Base-by-base conservation (phyloP, 2,329 filamentous ascomycete genomes). In the Fusarium mundagurra region DNA sequence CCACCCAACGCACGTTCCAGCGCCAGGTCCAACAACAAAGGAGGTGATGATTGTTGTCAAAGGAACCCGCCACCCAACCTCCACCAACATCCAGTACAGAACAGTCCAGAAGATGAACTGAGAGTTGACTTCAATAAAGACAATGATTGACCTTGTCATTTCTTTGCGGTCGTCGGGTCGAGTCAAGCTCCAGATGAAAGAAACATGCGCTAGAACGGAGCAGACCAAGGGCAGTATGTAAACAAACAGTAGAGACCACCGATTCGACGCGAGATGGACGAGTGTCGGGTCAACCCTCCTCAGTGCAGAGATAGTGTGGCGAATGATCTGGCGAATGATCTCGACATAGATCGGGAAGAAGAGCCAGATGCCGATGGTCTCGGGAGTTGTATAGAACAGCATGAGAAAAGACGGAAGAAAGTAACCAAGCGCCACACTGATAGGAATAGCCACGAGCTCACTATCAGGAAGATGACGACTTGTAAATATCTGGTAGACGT, bases 401-500 rank as follows among this genome's bases (percentile, higher is more conserved):
- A 88, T 86, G 39, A 85, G 67, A 8, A 84, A 44, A 2, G 86
- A 85, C 0, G 87, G 87, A 5, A 86, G 69, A 48, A 86, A 81
- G 72, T 83, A 89, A 39, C 87, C 87, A 16, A 87, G 53, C 0
- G 84, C 82, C 0, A 89, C 84, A 31, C 85, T 85, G 33, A 85
- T 73, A 13, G 88, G 87, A 27, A 89, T 88, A 33, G 90, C 90
- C 64, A 90, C 84, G 67, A 88, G 87, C 79, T 92, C 91, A 6
- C 88, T 82, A 29, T 80, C 80, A 12, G 82, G 81, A 18, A 89
- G 79, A 66, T 85, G 83, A 14, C 86, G 82, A 17, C 53, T 78
- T 61, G 8, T 78, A 53, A 45, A 61, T 4, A 73, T 72, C 38
- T 76, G 67, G 1, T 69, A 73, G 13, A 61, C 71, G 17, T 61